Evolutionary conservation across 768 basidiomycete genomes (phyloP), one percentile per base, ranked within the genome.

Genomic region (Trametes villosa): DNA sequence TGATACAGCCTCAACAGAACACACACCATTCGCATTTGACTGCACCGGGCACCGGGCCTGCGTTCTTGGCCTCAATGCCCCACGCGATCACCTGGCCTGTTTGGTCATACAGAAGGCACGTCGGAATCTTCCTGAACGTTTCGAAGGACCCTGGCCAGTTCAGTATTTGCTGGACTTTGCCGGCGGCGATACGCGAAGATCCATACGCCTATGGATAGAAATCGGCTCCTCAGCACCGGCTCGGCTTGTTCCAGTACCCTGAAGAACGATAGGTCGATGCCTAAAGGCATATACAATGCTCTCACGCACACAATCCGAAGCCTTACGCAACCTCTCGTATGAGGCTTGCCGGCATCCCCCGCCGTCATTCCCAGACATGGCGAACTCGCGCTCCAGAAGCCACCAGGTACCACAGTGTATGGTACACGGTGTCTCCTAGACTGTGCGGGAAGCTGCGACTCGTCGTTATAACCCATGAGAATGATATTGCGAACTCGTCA

Each of bases 61-160:
- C 83, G 66, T 89, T 91, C 78, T 94, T 94, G 3, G 93, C 93
- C 76, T 94, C 90, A 50, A 94, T 74, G 1, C 93, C 92, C 92
- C 93, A 95, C 6, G 90, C 88, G 24, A 92, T 67, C 2, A 94
- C 86, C 61, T 81, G 81, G 0, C 91, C 92, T 31, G 77, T 74
- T 44, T 88, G 85, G 64, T 92, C 86, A 63, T 94, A 96, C 17
- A 94, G 72, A 34, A 96, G 78, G 73, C 93, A 94, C 1, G 94
- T 94, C 1, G 93, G 61, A 29, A 83, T 87, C 77, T 95, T 94
- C 69, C 92, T 81, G 78, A 91, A 94, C 0, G 89, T 92, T 74
- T 94, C 93, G 64, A 86, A 83, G 2, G 89, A 89, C 7, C 91
- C 91, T 0, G 91, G 92, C 93, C 93, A 95, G 60, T 83, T 83